Evolutionary conservation across 345 rosid genomes (phyloP).

Genomic region (Sonneratia caseolaris): DNA sequence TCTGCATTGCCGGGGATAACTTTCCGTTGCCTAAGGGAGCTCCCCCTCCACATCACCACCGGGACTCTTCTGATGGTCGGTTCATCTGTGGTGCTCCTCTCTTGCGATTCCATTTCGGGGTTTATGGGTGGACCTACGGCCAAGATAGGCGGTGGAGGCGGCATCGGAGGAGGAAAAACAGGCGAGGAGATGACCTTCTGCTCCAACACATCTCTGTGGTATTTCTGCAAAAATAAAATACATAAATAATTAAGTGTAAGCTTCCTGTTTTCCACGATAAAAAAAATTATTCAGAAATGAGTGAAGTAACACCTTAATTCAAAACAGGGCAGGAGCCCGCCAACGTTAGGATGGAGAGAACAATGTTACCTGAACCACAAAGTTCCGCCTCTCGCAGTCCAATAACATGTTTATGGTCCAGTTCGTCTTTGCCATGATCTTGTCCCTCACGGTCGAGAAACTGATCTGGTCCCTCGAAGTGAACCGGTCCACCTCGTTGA

Average conservation of each 20-base stretch:
- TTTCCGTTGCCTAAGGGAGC: conserved; percentile 63
- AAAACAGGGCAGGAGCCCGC: neutral
- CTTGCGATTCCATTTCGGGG: conserved; percentile 22
- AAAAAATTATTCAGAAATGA: neutral
- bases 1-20: conserved; percentile 25
- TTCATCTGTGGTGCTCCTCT: conserved; percentile 14
- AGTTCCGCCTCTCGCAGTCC: conserved; percentile 39
- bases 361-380: conserved; percentile 29
- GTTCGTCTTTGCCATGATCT: conserved; percentile 18
- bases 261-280: neutral
- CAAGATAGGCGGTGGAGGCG: conserved; percentile 26
- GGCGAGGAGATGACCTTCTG: conserved; percentile 24
- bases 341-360: neutral
- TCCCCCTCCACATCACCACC: conserved; percentile 39
- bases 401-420: conserved; percentile 34
- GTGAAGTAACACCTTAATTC: neutral
- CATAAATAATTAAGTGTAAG: too few species aligned
- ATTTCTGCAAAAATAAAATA: conserved; percentile 38
- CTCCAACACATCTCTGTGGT: conserved; percentile 55
- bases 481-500: conserved; percentile 84
- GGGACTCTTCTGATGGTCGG: conserved; percentile 21
- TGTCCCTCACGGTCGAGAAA: conserved; percentile 49
- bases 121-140: conserved; percentile 25
- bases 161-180: conserved; percentile 30
- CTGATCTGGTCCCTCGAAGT: conserved; percentile 97